These are phyloP conservation scores for Euphorbia corollata DNA, from an alignment of 441 rosid species.

Conservation along the genomic window DNA sequence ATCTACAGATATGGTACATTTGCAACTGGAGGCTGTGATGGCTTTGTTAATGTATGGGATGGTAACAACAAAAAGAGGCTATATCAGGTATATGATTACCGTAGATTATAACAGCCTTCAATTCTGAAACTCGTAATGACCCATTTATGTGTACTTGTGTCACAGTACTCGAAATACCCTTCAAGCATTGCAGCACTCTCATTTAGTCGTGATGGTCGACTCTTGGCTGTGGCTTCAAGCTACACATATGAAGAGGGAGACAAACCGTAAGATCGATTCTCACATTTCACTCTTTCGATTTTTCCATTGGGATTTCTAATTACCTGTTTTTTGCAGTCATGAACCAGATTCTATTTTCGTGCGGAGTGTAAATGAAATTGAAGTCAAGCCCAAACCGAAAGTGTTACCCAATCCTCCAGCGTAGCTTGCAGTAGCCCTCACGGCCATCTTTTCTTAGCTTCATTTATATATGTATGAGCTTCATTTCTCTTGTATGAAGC, in stretches of 20 bases:
- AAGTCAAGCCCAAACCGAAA: conserved; percentile 85
- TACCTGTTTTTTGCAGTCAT: conserved; percentile 45
- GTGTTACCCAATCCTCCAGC: conserved; percentile 68
- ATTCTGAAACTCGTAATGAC: background rate
- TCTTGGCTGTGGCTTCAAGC: conserved; percentile 96
- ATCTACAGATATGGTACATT: conserved; percentile 83
- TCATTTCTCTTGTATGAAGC: conserved; percentile 24
- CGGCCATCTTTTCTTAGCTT: too few species aligned
- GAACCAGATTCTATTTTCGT: conserved; percentile 76
- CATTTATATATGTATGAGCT: conserved; percentile 20
- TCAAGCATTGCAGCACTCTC: conserved; percentile 85
- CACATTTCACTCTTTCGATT: background rate
- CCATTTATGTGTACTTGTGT: background rate
- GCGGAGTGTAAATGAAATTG: conserved; percentile 69
- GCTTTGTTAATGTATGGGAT: conserved; percentile 93
- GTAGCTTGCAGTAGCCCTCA: conserved; percentile 19
- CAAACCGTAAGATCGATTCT: conserved; percentile 50
- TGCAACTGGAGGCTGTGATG: conserved; percentile 97
- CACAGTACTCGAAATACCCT: conserved; percentile 83
- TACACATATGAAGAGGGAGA: conserved; percentile 95
- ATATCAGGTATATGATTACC: conserved; percentile 54
- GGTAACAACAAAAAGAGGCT: conserved; percentile 96
- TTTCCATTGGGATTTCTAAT: conserved; percentile 1
- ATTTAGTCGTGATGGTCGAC: conserved; percentile 88
- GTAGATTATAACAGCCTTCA: background rate